Evolutionary conservation across 306 rosid genomes (phyloP), one percentile per base, ranked within the genome.

Genomic region (Trichosanthes truncata): DNA sequence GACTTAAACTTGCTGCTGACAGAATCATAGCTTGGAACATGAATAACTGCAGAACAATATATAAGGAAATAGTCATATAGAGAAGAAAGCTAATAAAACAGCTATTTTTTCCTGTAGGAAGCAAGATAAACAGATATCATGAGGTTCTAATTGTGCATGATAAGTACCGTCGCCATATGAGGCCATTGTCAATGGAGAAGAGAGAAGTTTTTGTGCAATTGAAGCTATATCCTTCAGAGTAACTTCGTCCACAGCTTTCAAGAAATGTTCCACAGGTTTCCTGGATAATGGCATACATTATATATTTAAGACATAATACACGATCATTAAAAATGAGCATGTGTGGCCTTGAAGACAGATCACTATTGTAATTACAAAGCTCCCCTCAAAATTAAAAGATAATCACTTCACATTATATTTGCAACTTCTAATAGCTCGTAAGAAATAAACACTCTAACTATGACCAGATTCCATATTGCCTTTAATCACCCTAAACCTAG

Each of bases 131-230:
- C 51, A 15, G n/a, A 40, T 29, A 33, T 26, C 59, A 36, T 8
- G 55, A 35, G n/a, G 53, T 68, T 85, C 51, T 53, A 1, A 5
- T 7, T 20, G n/a, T 53, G 74, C 3, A 26, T 26, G 20, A 74
- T 53, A 33, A 51, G 56, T 91, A 93, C 97, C 97, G 43, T 95
- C 97, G 84, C 99, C 99, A 71, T 90, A 88, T 78, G 97, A 89
- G 45, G 97, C 95, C 97, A 95, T 82, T 73, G 99, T 87, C 80
- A 93, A 93, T 67, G 97, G 97, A 77, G 97, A 90, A 72, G 99
- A 88, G 62, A 93, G 79, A 79, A 95, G 96, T 86, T 93, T 91
- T 83, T 85, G 88, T 10, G 93, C 91, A 81, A 84, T 81, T 72
- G 97, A 88, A 82, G 90, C 43, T 65, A 95, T 86, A 79, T 91